Percentiles rank a stretch among this genome's conserved stretches.
Conservation (phyloP, 805 yeast genomes). For the Schizosaccharomyces octosporus region DNA sequence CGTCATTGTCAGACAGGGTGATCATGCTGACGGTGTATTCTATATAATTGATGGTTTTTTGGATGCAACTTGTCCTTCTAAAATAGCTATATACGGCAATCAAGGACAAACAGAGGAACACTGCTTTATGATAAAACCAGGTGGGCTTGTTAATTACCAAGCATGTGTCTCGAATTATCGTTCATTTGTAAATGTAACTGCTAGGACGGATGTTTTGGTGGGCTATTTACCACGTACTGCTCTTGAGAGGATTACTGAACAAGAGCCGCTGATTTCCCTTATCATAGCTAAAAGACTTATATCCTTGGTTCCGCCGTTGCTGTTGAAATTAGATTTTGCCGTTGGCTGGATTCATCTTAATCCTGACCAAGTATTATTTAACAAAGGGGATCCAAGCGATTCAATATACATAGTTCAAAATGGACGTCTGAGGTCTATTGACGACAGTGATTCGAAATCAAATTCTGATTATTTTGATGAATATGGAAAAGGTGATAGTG, state of each 20-base stretch:
- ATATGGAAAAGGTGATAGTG: constrained; percentile 78
- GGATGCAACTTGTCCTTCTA: constrained; percentile 26
- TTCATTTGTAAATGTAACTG: constrained; percentile 47
- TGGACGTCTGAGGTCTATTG: constrained; percentile 56
- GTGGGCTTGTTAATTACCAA: constrained; percentile 72
- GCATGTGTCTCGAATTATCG: constrained; percentile 58
- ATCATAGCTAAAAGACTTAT: constrained; percentile 55
- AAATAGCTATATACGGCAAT: constrained; percentile 5
- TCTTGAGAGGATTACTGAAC: constrained; percentile 44
- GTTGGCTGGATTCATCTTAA: constrained; percentile 80
- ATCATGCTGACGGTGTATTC: constrained; percentile 46
- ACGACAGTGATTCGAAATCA: constrained; percentile 7
- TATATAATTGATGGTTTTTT: constrained; percentile 60
- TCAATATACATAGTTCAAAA: constrained; percentile 75
- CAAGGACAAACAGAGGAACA: constrained; percentile 10
- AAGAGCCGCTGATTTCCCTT: constrained; percentile 48
- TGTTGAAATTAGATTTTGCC: constrained; percentile 65
- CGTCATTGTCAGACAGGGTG: constrained; percentile 36
- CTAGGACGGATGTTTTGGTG: constrained; percentile 36
- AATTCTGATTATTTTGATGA: constrained; percentile 21
- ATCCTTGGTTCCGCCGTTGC: constrained; percentile 36
- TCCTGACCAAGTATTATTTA: constrained; percentile 62
- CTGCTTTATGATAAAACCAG: constrained; percentile 33
- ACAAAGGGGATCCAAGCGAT: constrained; percentile 68
- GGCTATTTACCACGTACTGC: constrained; percentile 45